Evolutionary conservation across 2,329 filamentous ascomycete species (phyloP).

Genomic region (Coleophoma cylindrospora): DNA sequence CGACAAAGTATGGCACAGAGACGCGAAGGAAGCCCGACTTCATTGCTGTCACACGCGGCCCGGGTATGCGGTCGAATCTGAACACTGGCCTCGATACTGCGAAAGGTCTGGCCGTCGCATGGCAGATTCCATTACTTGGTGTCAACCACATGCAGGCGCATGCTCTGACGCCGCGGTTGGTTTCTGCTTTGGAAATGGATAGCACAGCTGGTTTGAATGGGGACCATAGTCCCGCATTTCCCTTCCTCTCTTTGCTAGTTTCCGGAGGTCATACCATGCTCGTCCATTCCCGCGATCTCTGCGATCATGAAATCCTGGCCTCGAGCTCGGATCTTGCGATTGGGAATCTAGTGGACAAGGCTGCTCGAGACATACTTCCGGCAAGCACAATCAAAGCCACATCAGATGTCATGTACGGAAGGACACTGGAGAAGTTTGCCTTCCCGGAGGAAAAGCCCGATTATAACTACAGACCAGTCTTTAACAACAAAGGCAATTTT

Average conservation of each 20-base stretch:
- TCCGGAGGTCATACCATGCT: constrained; percentile 92
- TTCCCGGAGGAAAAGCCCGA: constrained; percentile 45
- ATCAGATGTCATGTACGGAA: constrained; percentile 72
- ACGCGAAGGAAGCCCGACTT: constrained; percentile 63
- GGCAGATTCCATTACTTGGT: constrained; percentile 75
- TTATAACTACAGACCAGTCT: constrained; percentile 45
- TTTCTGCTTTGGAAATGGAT: constrained; percentile 48
- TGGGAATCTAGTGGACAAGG: constrained; percentile 86
- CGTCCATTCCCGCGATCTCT: constrained; percentile 65
- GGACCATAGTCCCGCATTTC: constrained; percentile 52
- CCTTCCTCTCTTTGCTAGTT: constrained; percentile 83
- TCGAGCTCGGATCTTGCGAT: constrained; percentile 76
- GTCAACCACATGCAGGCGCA: constrained; percentile 99
- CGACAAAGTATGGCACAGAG: constrained; percentile 11
- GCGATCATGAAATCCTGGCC: constrained; percentile 68
- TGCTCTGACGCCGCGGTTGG: constrained; percentile 79
- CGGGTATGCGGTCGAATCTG: constrained; percentile 80
- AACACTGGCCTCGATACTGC: constrained; percentile 75
- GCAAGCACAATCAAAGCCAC: constrained; percentile 44
- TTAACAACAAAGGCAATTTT: constrained; percentile 43
- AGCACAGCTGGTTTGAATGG: constrained; percentile 4
- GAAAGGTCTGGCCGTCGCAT: constrained; percentile 81
- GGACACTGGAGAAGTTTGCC: constrained; percentile 72
- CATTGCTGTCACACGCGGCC: constrained; percentile 83
- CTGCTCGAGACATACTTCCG: constrained; percentile 72